Base-by-base conservation (phyloP, 805 yeast species). In the Cyberlindnera nakhonratchasimensis region DNA sequence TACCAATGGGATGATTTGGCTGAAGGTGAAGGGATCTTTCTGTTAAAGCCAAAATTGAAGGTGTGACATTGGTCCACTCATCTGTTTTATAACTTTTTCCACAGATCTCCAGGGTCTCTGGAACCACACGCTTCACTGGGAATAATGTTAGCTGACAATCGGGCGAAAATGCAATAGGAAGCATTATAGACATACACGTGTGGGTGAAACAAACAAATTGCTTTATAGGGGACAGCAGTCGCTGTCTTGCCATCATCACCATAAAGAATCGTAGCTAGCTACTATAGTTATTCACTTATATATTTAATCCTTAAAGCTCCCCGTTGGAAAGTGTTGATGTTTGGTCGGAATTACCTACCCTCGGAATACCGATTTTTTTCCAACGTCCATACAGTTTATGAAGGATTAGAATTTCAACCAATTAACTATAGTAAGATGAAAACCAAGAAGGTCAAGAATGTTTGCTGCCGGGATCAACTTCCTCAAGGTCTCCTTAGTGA, bases 1-100 rank as follows among this genome's bases (percentile, higher is more conserved):
- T 91, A 3, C 96, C 96, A 29, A 93, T 78, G 6, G 99, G 99
- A 62, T 93, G 98, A 50, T 79, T 66, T 17, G 79, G 75, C 46
- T 86, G 69, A 36, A 78, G 70, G 60, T 91, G 96, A 20, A 91
- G 67, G 38, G 84, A 75, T 47, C 96, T 72, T 19, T 80, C 83
- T 0, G 89, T 79, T 23, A 87, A 67, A 5, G 71, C 73, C 10
- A 82, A 54, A 31, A 93, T 88, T 28, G 83, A 71, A 2, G 81
- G 80, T 0, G 96, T 86, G 1, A 86, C 82, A 57, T 93, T 93
- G 2, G 97, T 88, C 85, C 87, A 79, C 29, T 77, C 82, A 59
- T 89, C 95, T 0, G 81, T 71, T 17, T 66, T 60, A 55, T 79
- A 83, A 0, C 62, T 52, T 41, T 72, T 68, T 1, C 80, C 83